These are phyloP conservation scores for Polysphondylium violaceum DNA, from an alignment of 78 protist genomes.

Conservation along the genomic window DNA sequence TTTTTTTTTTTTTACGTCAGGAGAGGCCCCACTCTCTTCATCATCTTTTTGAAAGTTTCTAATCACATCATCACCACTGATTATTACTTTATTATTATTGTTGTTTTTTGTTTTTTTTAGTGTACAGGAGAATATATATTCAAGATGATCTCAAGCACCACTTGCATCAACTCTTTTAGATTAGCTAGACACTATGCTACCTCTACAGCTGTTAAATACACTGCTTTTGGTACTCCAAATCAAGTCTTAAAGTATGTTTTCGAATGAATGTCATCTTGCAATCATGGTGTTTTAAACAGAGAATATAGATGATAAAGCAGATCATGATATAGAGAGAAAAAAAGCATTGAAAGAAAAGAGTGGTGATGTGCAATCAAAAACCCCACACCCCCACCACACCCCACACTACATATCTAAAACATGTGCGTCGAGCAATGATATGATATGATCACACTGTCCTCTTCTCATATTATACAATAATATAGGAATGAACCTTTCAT, in stretches of 20 bases:
- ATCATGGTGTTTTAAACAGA: neutral
- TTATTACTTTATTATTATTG: too few relatives aligned
- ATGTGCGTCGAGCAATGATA: neutral
- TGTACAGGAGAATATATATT: too few relatives aligned
- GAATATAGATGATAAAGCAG: too few relatives aligned
- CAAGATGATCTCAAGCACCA: too few relatives aligned
- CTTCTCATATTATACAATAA: too few relatives aligned
- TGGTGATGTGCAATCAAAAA: too few relatives aligned
- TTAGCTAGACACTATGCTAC: slow-evolving; percentile 31
- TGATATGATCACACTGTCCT: neutral
- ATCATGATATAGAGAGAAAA: neutral
- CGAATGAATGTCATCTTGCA: neutral
- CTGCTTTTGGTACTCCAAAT: slow-evolving; percentile 23
- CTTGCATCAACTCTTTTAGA: too few relatives aligned
- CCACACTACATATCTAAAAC: neutral
- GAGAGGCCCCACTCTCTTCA: too few relatives aligned
- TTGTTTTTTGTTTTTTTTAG: too few relatives aligned
- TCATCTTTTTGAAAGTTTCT: too few relatives aligned
- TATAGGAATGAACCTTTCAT: neutral
- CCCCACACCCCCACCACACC: neutral
- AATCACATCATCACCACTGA: too few relatives aligned
- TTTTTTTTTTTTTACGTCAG: too few relatives aligned
- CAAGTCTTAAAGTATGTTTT: slow-evolving; percentile 51
- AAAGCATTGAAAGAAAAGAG: neutral
- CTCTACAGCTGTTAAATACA: slow-evolving; percentile 35